phyloP scores from a whole-genome alignment of 306 rosid species.

The Cucurbita moschata region DNA sequence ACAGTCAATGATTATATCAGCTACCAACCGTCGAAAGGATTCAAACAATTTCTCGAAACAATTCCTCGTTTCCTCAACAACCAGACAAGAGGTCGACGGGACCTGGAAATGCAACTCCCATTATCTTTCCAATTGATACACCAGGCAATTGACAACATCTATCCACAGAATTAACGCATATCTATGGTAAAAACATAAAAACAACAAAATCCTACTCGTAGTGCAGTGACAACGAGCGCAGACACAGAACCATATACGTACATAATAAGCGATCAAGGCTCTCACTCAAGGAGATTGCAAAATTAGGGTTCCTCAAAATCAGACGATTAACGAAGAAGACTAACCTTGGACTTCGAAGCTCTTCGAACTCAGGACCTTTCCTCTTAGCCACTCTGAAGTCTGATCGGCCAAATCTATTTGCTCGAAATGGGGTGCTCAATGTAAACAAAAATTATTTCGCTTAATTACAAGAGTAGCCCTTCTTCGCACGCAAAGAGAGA shows the following conservation, averaged over 20 bases:
- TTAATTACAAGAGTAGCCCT: neutral
- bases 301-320: neutral
- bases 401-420: neutral
- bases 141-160: neutral
- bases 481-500: neutral
- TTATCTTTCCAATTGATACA: neutral
- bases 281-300: neutral
- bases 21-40: neutral
- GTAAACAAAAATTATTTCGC: neutral
- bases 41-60: neutral
- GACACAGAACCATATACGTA: neutral
- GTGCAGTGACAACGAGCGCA: neutral
- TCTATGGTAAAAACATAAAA: neutral
- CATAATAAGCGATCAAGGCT: neutral
- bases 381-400: neutral
- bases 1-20: neutral
- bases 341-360: slow-evolving; percentile 4
- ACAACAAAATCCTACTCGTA: neutral
- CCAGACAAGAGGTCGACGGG: neutral
- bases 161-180: neutral
- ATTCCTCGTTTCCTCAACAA: neutral
- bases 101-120: neutral
- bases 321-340: neutral
- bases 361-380: neutral
- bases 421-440: neutral